Conservation (phyloP, 2,329 filamentous ascomycete species). For the Alternaria arbusti region DNA sequence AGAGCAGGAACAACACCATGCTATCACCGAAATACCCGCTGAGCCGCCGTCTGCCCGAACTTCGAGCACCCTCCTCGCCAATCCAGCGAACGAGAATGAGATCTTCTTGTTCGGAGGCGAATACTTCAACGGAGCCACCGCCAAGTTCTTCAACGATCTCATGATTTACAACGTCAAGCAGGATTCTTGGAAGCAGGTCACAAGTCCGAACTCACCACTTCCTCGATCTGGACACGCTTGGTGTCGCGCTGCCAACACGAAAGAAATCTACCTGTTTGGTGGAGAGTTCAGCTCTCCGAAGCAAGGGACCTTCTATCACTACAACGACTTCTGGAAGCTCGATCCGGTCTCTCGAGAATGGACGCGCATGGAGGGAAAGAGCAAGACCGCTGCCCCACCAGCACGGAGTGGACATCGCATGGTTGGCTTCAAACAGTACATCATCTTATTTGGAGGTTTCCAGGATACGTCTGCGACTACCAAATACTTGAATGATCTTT, state of each 20-base stretch:
- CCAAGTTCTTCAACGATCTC: conserved; percentile 72
- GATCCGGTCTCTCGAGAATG: conserved; percentile 87
- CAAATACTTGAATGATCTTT: conserved; percentile 90
- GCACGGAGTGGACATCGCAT: conserved; percentile 92
- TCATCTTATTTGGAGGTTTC: conserved; percentile 94
- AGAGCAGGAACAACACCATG: conserved; percentile 89
- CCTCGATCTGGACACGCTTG: conserved; percentile 93
- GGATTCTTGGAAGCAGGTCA: conserved; percentile 90
- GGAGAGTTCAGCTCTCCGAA: conserved; percentile 97
- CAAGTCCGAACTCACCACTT: conserved; percentile 87
- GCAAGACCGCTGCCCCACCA: conserved; percentile 79
- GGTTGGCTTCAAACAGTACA: conserved; percentile 97
- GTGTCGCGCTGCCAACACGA: conserved; percentile 86
- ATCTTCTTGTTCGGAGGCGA: conserved; percentile 93
- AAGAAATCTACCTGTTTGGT: conserved; percentile 88
- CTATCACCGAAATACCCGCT: conserved; percentile 81
- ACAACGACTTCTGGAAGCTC: conserved; percentile 96
- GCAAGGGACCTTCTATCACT: conserved; percentile 98
- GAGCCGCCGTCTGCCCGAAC: conserved; percentile 78
- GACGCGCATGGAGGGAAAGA: conserved; percentile 83
- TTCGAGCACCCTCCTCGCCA: conserved; percentile 82
- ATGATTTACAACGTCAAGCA: conserved; percentile 77
- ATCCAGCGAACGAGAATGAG: conserved; percentile 84
- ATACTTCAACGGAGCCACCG: conserved; percentile 90
- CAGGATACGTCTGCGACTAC: conserved; percentile 96